Evolutionary conservation across 2,329 filamentous ascomycete species (phyloP).

Genomic region (Verticillium klebahnii): DNA sequence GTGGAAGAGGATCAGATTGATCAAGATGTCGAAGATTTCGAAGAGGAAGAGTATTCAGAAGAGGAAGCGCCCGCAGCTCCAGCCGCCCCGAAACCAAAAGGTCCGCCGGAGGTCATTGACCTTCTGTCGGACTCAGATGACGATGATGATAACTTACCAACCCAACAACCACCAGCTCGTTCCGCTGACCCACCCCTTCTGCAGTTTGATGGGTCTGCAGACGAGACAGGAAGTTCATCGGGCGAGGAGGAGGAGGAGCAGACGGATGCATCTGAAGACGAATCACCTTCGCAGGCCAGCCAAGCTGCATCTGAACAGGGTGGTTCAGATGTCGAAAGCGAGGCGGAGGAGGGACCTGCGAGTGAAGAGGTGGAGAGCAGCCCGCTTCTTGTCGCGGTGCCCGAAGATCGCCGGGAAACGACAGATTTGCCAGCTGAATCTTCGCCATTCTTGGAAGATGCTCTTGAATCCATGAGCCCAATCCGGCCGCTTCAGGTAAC

Average conservation of each 20-base stretch:
- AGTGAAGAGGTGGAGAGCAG: not conserved
- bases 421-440: not conserved
- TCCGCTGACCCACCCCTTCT: not conserved
- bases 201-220: conserved; percentile 8
- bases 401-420: not conserved
- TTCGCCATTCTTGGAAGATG: not conserved
- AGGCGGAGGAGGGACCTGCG: not conserved
- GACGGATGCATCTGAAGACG: conserved; percentile 1
- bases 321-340: conserved; percentile 4
- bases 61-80: not conserved
- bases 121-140: conserved; percentile 14
- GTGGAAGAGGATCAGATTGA: conserved; percentile 10
- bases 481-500: conserved; percentile 2
- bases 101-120: conserved; percentile 9
- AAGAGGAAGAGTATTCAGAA: conserved; percentile 12
- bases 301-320: not conserved
- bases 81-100: not conserved
- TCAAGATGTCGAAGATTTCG: conserved; percentile 6
- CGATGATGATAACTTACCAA: conserved; percentile 6
- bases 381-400: not conserved
- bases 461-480: conserved; percentile 11
- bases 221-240: not conserved
- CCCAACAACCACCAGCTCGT: not conserved
- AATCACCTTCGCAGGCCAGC: not conserved
- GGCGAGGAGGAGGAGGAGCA: not conserved